phyloP scores from a whole-genome alignment of 805 yeast species.

The Ogataea allantospora region DNA sequence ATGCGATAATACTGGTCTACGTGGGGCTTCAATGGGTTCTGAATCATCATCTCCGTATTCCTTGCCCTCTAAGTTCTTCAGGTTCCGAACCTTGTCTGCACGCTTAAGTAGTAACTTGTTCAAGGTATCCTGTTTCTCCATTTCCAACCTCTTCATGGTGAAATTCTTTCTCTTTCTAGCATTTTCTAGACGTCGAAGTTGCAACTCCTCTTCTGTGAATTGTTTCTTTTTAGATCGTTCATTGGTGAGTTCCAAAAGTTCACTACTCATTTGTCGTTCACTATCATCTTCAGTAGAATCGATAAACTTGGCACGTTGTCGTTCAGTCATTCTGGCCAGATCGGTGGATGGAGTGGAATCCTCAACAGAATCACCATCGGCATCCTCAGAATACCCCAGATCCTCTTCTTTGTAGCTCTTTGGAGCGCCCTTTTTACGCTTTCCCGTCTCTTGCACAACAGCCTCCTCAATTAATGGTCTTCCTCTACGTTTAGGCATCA shows the following conservation, averaged over 20 bases:
- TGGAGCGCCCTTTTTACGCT: constrained; percentile 16
- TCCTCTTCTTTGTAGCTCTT: constrained; percentile 21
- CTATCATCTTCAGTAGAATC: constrained; percentile 32
- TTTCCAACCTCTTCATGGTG: constrained; percentile 78
- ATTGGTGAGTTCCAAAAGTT: constrained; percentile 37
- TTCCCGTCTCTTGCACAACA: constrained; percentile 3
- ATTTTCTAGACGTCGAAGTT: constrained; percentile 77
- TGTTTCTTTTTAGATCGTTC: constrained; percentile 48
- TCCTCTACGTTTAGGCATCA: constrained; percentile 8
- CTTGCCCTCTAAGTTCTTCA: constrained; percentile 26
- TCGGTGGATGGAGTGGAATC: constrained; percentile 43
- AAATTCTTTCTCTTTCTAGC: constrained; percentile 87
- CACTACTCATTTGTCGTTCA: constrained; percentile 23
- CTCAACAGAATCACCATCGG: constrained; percentile 39
- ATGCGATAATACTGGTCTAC: constrained; percentile 45
- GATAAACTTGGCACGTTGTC: constrained; percentile 48
- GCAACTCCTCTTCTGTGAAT: constrained; percentile 81
- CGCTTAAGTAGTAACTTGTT: constrained; percentile 82
- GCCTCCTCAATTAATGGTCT: constrained; percentile 12
- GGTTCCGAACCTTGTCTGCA: constrained; percentile 64
- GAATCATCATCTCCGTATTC: constrained; percentile 31
- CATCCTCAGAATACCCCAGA: constrained; percentile 3
- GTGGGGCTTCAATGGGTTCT: constrained; percentile 14
- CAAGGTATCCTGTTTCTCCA: constrained; percentile 88
- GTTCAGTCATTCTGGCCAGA: constrained; percentile 50